These are phyloP conservation scores for Alternaria postmessia DNA, from an alignment of 2,329 filamentous ascomycete genomes.

Conservation along the genomic window DNA sequence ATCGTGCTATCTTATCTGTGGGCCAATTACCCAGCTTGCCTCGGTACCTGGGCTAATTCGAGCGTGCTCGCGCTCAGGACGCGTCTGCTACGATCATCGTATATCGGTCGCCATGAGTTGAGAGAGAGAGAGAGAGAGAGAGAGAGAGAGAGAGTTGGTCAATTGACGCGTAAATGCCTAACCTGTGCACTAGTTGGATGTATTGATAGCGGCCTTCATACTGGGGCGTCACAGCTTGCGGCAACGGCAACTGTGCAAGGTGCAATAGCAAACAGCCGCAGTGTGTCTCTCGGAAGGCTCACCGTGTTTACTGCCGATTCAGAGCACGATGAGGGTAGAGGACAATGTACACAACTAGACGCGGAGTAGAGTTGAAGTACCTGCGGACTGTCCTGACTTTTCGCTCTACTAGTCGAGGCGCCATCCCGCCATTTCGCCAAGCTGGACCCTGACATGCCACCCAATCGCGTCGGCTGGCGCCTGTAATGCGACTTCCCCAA, in stretches of 20 bases:
- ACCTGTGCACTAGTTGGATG: background rate
- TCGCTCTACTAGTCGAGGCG: conserved; percentile 4
- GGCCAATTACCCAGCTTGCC: background rate
- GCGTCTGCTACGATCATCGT: background rate
- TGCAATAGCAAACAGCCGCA: background rate
- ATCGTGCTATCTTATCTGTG: conserved; percentile 7
- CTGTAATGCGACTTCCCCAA: conserved; percentile 26
- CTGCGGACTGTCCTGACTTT: background rate
- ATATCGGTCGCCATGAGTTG: background rate
- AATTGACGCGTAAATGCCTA: background rate
- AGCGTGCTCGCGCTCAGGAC: background rate
- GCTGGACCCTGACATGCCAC: conserved; percentile 26
- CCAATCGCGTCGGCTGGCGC: conserved; percentile 28
- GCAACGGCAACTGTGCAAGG: background rate
- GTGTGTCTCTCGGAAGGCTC: background rate
- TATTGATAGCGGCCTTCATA: background rate
- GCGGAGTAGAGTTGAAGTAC: background rate
- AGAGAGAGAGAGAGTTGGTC: background rate
- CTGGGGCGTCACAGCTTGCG: background rate
- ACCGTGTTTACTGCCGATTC: background rate
- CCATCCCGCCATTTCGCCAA: conserved; percentile 14
- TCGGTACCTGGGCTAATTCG: background rate
- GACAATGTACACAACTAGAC: background rate
- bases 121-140: background rate
- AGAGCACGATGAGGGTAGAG: background rate